Conservation (phyloP, 306 rosid species). For the Styphnolobium japonicum region DNA sequence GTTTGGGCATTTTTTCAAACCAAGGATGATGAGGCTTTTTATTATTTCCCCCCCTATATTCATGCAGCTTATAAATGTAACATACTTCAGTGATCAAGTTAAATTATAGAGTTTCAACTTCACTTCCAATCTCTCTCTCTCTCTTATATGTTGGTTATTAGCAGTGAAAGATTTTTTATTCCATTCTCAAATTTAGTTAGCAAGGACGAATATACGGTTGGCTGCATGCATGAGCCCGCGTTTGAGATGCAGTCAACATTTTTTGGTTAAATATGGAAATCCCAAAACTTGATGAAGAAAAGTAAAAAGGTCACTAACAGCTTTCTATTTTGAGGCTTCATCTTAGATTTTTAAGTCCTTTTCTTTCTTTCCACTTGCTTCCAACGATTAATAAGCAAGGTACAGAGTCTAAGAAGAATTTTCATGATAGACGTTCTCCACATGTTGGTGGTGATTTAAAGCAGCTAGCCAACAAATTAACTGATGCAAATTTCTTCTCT, state of each 20-base stretch:
- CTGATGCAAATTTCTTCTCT: conserved; percentile 4
- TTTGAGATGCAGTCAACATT: background rate
- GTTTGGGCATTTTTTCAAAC: conserved; percentile 54
- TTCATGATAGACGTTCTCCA: background rate
- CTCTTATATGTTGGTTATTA: background rate
- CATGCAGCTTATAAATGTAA: conserved; percentile 37
- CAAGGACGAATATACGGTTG: background rate
- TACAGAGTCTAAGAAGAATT: background rate
- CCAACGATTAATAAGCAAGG: background rate
- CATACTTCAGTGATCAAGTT: conserved; percentile 31
- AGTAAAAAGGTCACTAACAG: background rate
- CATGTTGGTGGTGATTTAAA: conserved; percentile 20
- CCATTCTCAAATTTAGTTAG: background rate
- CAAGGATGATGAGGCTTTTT: conserved; percentile 74
- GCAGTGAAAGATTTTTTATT: background rate
- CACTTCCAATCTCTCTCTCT: conserved; percentile 10
- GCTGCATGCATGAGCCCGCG: background rate
- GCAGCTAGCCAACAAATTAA: conserved; percentile 29
- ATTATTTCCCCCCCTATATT: background rate
- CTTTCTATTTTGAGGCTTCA: conserved; percentile 28
- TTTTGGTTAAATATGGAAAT: conserved; percentile 7
- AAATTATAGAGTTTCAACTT: conserved; percentile 19
- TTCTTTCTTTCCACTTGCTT: conserved; percentile 18
- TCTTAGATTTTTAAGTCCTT: conserved; percentile 22
- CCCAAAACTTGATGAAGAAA: background rate